Base-by-base conservation (phyloP, 169 alveolate genomes). In the Cryptosporidium sp. region DNA sequence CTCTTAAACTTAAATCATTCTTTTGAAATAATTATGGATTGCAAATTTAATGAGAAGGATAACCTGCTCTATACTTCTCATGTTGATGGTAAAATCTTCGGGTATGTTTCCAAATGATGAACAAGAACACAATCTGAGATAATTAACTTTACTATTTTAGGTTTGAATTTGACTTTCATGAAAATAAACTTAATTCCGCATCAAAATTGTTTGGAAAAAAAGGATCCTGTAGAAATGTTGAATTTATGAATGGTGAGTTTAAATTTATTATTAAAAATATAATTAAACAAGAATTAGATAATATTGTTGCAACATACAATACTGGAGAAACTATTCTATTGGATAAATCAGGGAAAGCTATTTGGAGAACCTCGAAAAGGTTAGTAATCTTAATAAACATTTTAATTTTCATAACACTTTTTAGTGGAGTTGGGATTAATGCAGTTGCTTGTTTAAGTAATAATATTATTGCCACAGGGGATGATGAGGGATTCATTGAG, bases 151-250 rank as follows among this genome's bases (percentile, higher is more conserved):
- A n/a, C 42, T 16, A 23, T 56, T n/a, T 60, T 62, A 80, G 89
- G 62, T 35, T 80, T 7, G 75, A 80, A 16, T 14, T 62, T 29
- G 80, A 80, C 29, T 80, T 80, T 62, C 39, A 31, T 9, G 67
- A 60, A 37, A 65, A 65, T 6, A 18, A 60, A 12, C 35, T 80
- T 18, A 29, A 45, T 3, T 61, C 89, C 14, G 62, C 29, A 31
- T 61, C 89, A 65, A 65, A 80, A 23, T 21, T 80, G 21, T 80
- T 62, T 35, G 29, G 39, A 18, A 80, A 80, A 18, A 80, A 48
- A 65, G 89, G 89, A 12, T 80, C 89, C 23, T 80, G 80, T 62
- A 80, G 89, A 45, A 80, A 80, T 35, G 62, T 80, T 5, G 89
- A 80, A 44, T 80, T 80, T 42, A 80, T 60, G 10, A 65, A 80